These are phyloP conservation scores for Fusarium palustre DNA, from an alignment of 2,329 filamentous ascomycete species.

Conservation along the genomic window DNA sequence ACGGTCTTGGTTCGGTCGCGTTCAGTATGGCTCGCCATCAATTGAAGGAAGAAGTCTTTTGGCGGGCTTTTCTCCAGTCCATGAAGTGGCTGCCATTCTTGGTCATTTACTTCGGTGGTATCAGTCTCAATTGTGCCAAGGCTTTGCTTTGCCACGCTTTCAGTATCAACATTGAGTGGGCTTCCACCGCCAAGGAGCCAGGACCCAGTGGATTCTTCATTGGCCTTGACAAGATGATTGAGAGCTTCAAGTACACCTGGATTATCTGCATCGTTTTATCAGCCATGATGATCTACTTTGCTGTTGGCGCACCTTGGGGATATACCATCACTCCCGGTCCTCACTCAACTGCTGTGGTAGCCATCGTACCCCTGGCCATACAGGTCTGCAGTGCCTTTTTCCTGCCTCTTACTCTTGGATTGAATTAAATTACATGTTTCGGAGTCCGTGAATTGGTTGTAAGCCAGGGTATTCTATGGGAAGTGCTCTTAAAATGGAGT, in stretches of 20 bases:
- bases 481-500: background rate
- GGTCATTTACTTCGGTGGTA: background rate
- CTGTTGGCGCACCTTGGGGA: background rate
- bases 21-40: background rate
- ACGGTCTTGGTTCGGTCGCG: background rate
- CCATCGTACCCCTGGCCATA: background rate
- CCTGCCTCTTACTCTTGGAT: background rate
- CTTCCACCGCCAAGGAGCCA: background rate
- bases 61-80: background rate
- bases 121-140: background rate
- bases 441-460: rapidly evolving
- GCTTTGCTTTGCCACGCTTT: background rate
- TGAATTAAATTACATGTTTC: background rate
- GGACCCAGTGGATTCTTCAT: background rate
- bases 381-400: background rate
- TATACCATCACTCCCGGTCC: background rate
- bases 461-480: rapidly evolving
- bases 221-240: background rate
- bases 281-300: background rate
- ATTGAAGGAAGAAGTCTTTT: background rate
- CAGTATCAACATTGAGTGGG: background rate
- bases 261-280: background rate
- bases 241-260: background rate
- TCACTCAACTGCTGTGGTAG: background rate
- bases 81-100: background rate